Base-by-base conservation (phyloP, 1,284 basidiomycete genomes). In the Thelephora terrestris region DNA sequence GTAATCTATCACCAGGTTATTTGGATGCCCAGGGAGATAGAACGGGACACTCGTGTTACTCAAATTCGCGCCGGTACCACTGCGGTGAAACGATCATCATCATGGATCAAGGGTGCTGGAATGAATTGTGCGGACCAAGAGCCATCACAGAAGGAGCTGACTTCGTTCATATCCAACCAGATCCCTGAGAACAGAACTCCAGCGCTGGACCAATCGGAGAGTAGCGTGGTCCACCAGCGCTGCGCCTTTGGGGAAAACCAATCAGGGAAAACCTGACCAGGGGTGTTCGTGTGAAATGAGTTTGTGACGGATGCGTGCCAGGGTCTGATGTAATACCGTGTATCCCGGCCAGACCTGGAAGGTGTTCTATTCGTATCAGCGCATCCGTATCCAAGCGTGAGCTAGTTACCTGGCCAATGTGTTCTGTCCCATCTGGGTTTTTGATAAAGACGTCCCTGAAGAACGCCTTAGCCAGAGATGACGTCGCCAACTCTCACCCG, bases 121-220 rank as follows among this genome's bases (percentile, higher is more conserved):
- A n/a, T 32, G 46, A 16, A 60, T 73, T 49, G 50, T 32, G 29
- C 29, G 29, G 14, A 79, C 80, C 81, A 83, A 27, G 79, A 79
- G 25, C 74, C 70, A 47, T 73, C 67, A 59, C 80, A 83, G 61
- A 84, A 83, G 2, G 78, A 81, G 36, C 73, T 75, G 12, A 72
- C 68, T 54, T 85, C 81, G 47, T 85, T 84, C 80, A 86, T 85
- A 61, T 88, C 85, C 0, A 86, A 68, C 85, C 85, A 88, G 46
- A 86, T 75, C 3, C 82, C 82, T 34, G 76, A 76, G 57, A 78
- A 81, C 37, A 74, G 69, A 20, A 85, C 70, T 2, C 79, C 79
- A 2, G 66, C 58, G n/a, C 66, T 55, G 14, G 68, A 73, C 79
- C 80, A 85, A 58, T 85, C 85, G 37, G 39, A 47, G 29, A 64